Evolutionary conservation across 1,139 yeast species (phyloP).

Genomic region (Blastobotrys ciferrii): DNA sequence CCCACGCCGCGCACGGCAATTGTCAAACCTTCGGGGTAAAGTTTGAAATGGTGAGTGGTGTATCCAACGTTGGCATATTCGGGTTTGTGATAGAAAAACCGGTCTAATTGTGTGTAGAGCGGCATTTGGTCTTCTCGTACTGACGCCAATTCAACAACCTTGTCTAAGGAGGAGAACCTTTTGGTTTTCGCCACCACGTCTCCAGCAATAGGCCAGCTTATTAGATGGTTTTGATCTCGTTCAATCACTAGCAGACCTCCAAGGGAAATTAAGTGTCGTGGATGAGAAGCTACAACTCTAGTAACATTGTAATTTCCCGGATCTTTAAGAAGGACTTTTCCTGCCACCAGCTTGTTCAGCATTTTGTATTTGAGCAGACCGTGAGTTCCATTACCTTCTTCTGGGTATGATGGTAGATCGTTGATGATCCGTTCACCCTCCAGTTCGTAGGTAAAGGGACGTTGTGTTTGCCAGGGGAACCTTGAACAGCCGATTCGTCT

Average conservation of each 20-base stretch:
- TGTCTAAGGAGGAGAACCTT: slow-evolving; percentile 24
- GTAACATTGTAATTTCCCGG: slow-evolving; percentile 25
- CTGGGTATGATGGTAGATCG: slow-evolving; percentile 29
- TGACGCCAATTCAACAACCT: slow-evolving; percentile 36
- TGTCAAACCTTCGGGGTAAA: slow-evolving; percentile 56
- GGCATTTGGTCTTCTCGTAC: slow-evolving; percentile 29
- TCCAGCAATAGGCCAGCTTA: slow-evolving; percentile 25
- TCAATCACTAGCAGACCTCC: slow-evolving; percentile 32
- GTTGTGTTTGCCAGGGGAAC: slow-evolving; percentile 28
- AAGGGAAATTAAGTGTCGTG: slow-evolving; percentile 27
- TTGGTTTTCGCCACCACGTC: slow-evolving; percentile 17
- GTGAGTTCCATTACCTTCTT: slow-evolving; percentile 20
- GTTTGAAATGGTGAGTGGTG: slow-evolving; percentile 35
- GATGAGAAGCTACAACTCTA: slow-evolving; percentile 23
- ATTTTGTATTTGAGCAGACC: slow-evolving; percentile 19
- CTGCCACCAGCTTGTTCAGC: slow-evolving; percentile 25
- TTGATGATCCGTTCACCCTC: slow-evolving; percentile 21
- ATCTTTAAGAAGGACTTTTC: slow-evolving; percentile 22
- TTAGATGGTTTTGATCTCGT: slow-evolving; percentile 15
- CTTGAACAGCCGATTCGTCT: slow-evolving; percentile 14
- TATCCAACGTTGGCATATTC: slow-evolving; percentile 33
- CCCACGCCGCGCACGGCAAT: slow-evolving; percentile 70
- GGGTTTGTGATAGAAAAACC: slow-evolving; percentile 23
- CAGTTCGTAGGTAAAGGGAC: slow-evolving; percentile 22
- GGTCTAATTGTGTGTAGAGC: background rate